Base-by-base conservation (phyloP, 148 eudicot genomes). In the Rhododendron ferrugineum region DNA sequence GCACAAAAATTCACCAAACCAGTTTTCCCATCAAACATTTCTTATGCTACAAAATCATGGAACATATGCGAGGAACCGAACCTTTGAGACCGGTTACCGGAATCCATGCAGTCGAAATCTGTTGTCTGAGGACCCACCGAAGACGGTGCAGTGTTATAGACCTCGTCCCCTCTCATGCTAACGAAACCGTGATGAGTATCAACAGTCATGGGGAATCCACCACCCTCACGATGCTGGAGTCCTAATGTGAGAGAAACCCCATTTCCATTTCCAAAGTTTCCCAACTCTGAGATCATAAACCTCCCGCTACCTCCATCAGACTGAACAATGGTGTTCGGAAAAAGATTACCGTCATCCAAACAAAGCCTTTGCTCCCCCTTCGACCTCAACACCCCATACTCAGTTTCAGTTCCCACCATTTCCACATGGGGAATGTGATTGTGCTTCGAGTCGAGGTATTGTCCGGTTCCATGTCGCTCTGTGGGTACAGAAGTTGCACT, bases 41-140 rank as follows among this genome's bases (percentile, higher is more conserved):
- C 22, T 87, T 46, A 87, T 56, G 86, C 88, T 42, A 87, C 86
- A 80, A 87, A 87, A 84, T 87, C 88, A 84, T 80, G 86, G 44
- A 87, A 87, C 50, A 87, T 78, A 79, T 84, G 88, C 60, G 86
- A 84, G 72, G 88, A 62, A 15, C 85, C 64, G 50, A 56, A 86
- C 47, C 87, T 74, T 50, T 86, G 87, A 50, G 82, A 84, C 85
- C 84, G 84, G 75, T 86, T 86, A 8, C 82, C 87, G 0, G 87
- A 75, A 86, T 82, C 87, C 80, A 72, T 74, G 85, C 72, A 54
- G 80, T 82, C 85, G n/a, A 75, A 86, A 49, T 82, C 88, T 10
- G 78, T 78, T 4, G 66, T 32, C 60, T 82, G 66, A n/a, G 85
- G 66, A 13, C 78, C 82, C 49, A 77, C 60, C 3, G 85, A 82